A percentile compares a stretch with the other conserved stretches of the same genome.
phyloP scores from a whole-genome alignment of 2,329 filamentous ascomycete genomes.

The Coniochaeta sp. region DNA sequence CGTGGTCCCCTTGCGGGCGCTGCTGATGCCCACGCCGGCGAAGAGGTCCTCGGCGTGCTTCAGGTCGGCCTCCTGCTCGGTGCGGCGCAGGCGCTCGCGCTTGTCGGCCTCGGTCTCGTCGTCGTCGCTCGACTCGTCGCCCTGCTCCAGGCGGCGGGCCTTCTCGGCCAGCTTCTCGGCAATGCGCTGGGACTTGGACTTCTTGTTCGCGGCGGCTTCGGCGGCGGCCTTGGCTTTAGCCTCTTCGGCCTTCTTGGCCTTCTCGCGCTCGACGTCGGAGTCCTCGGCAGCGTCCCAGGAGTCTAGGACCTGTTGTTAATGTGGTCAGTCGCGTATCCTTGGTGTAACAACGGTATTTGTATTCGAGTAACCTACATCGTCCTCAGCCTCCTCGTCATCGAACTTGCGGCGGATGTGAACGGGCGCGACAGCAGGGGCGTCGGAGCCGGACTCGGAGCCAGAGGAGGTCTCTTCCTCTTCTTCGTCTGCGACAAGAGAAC shows the following conservation, averaged over 20 bases:
- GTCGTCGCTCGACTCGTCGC: constrained; percentile 56
- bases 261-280: constrained; percentile 93
- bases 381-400: constrained; percentile 83
- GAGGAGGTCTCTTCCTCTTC: constrained; percentile 30
- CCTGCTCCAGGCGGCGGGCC: constrained; percentile 43
- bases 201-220: constrained; percentile 83
- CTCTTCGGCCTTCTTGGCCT: constrained; percentile 78
- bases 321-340: constrained; percentile 2
- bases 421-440: constrained; percentile 30
- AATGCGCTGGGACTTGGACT: constrained; percentile 79
- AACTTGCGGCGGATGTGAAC: constrained; percentile 54
- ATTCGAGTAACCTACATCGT: constrained; percentile 55
- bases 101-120: constrained; percentile 63
- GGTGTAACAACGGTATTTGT: neutral
- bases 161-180: constrained; percentile 66
- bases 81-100: constrained; percentile 67
- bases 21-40: constrained; percentile 66
- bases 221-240: constrained; percentile 85
- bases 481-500: constrained; percentile 20
- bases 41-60: constrained; percentile 89
- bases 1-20: constrained; percentile 62
- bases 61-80: constrained; percentile 83
- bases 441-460: constrained; percentile 18
- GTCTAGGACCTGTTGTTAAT: constrained; percentile 66
- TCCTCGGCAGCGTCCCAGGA: constrained; percentile 97